phyloP scores from a whole-genome alignment of 1,284 basidiomycete species.

The Mycena sp. region DNA sequence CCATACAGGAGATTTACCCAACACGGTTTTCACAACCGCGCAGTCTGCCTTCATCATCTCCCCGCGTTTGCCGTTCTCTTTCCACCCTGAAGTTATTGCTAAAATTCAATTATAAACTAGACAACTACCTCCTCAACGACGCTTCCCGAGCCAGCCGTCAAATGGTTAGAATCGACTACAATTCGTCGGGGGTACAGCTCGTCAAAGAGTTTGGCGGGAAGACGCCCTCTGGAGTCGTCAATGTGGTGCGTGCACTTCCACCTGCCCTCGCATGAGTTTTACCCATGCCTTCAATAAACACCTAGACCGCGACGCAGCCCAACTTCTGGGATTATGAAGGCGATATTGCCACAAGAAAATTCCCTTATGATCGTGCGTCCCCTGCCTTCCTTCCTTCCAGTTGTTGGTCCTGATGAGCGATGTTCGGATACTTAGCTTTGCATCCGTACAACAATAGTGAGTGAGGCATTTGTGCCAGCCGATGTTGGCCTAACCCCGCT shows the following conservation, averaged over 20 bases:
- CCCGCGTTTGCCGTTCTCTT: slow-evolving; percentile 15
- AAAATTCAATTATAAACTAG: neutral
- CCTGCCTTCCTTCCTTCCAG: neutral
- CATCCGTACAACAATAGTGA: too few species aligned
- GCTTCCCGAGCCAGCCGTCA: slow-evolving; percentile 29
- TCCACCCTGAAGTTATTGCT: too few species aligned
- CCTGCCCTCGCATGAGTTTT: neutral
- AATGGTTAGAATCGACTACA: slow-evolving; percentile 34
- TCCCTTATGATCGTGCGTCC: slow-evolving; percentile 35
- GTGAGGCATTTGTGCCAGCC: too few species aligned
- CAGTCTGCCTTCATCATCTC: slow-evolving; percentile 33
- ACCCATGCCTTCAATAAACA: neutral
- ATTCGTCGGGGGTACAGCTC: slow-evolving; percentile 28
- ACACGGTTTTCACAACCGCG: slow-evolving; percentile 34
- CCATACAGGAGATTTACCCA: slow-evolving; percentile 33
- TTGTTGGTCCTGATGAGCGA: neutral
- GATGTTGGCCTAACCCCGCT: too few species aligned
- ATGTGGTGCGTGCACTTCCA: slow-evolving; percentile 17
- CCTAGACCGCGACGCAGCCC: slow-evolving; percentile 26
- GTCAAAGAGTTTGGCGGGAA: slow-evolving; percentile 33
- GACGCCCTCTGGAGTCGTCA: slow-evolving; percentile 26
- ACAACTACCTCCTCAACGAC: slow-evolving; percentile 33
- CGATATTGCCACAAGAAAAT: slow-evolving; percentile 30
- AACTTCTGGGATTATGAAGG: slow-evolving; percentile 30
- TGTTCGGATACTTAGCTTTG: neutral